Conservation (phyloP, 192 early-diverging fungal genomes). For the Podila epigama region DNA sequence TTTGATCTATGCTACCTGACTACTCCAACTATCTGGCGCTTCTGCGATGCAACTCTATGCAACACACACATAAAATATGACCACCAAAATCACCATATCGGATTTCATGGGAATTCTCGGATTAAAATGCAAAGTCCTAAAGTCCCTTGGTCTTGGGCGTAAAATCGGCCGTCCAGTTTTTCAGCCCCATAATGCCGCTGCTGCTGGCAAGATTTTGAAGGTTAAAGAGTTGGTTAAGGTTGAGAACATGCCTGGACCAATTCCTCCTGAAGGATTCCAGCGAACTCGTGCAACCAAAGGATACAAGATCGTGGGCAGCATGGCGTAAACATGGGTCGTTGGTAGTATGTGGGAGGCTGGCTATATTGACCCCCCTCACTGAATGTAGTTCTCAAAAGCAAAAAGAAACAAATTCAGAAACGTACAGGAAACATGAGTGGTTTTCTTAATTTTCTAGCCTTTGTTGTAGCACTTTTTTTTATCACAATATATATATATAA, state of each 20-base stretch:
- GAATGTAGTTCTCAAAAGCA: no score
- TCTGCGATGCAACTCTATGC: neutral
- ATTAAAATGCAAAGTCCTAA: conserved; percentile 13
- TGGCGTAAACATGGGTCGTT: conserved; percentile 15
- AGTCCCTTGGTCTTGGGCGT: conserved; percentile 38
- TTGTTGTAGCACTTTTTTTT: no score
- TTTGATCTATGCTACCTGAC: no score
- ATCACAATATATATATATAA: no score
- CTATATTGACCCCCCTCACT: no score
- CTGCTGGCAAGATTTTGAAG: conserved; percentile 51
- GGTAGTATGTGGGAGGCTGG: no score
- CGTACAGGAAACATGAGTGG: no score
- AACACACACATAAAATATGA: neutral
- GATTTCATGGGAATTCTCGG: neutral
- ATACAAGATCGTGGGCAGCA: conserved; percentile 47
- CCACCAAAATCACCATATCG: neutral
- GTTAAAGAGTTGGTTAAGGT: conserved; percentile 50
- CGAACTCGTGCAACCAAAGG: conserved; percentile 45
- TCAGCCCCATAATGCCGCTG: conserved; percentile 31
- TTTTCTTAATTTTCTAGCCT: no score
- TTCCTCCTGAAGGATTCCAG: conserved; percentile 38
- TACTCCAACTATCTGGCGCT: no score
- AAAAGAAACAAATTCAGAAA: no score
- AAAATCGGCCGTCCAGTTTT: conserved; percentile 47
- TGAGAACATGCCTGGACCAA: conserved; percentile 39